A percentile compares a stretch with the other conserved stretches of the same genome.
phyloP scores from a whole-genome alignment of 1,139 yeast genomes.

The Geotrichum citri-aurantii region DNA sequence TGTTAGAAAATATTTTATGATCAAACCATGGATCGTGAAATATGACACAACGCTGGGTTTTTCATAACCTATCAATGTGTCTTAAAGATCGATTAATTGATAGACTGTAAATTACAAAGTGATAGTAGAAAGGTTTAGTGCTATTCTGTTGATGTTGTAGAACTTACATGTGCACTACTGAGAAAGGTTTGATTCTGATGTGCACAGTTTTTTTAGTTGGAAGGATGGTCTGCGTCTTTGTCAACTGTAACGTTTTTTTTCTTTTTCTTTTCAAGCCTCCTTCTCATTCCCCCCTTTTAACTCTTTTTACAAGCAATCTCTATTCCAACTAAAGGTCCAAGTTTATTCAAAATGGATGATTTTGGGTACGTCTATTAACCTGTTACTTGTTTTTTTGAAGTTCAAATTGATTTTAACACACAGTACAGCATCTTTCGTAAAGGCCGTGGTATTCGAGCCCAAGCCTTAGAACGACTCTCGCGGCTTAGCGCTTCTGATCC shows the following conservation, averaged over 20 bases:
- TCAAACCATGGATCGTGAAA: too few relatives aligned
- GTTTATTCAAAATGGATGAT: conserved; percentile 26
- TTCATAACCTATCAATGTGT: too few relatives aligned
- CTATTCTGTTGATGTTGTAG: not conserved
- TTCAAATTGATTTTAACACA: not conserved
- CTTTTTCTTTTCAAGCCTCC: not conserved
- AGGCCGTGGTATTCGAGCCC: conserved; percentile 44
- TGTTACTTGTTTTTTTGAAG: not conserved
- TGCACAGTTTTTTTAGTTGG: not conserved
- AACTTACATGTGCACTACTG: too few relatives aligned
- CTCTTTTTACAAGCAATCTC: not conserved
- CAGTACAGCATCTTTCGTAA: conserved; percentile 27
- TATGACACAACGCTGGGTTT: too few relatives aligned
- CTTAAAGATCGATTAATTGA: too few relatives aligned
- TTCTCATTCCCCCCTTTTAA: not conserved
- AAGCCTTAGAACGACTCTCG: conserved; percentile 52
- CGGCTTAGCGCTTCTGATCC: conserved; percentile 33
- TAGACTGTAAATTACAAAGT: not conserved
- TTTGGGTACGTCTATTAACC: conserved; percentile 27
- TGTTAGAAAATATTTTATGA: too few relatives aligned
- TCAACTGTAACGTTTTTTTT: too few relatives aligned
- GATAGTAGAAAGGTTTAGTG: not conserved
- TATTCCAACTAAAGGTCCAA: not conserved
- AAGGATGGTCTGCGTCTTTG: not conserved
- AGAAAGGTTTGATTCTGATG: too few relatives aligned